Base-by-base conservation (phyloP, 306 rosid species). In the Heteromeles arbutifolia region DNA sequence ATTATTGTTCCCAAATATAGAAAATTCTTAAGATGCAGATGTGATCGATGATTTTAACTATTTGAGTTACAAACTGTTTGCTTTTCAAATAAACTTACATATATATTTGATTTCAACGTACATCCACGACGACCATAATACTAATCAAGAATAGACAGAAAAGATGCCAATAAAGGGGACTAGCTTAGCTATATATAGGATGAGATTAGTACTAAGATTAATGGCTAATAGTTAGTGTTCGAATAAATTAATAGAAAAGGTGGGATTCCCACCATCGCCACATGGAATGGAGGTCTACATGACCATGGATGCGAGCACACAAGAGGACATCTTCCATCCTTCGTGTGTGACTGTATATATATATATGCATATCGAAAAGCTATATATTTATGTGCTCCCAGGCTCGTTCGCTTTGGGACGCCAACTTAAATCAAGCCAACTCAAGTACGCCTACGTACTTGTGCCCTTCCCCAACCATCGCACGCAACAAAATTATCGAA, bases 101-200 rank as follows among this genome's bases (percentile, higher is more conserved):
- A 12, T 44, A 13, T 44, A 44, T 44, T 44, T 44, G 15, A 44
- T 44, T 4, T 44, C 17, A 12, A 44, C 52, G 17, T 44, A 13
- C 52, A 12, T 44, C 52, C 52, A 44, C 52, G 18, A 39, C 9
- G 44, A 13, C 52, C 52, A 44, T 12, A 44, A 44, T 44, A 44
- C 52, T 18, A 43, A 59, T 74, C 58, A 61, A 61, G 67, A 74
- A 26, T 26, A 64, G 78, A 63, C 78, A 61, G 70, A 63, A 34
- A 65, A 65, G 59, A 75, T 65, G 72, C 72, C 28, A 48, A 48
- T 21, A 10, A 64, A 48, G 21, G 62, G 11, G 52, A 12, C 48
- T 43, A 43, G 15, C 15, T 43, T 43, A 13, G 52, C 52, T 44
- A 39, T 39, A 44, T 44, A 44, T 44, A 44, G 52, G 52, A 12